Percentiles rank a stretch among this genome's conserved stretches.
Conservation (phyloP, 2,329 filamentous ascomycete genomes). For the Bisporella sp. region DNA sequence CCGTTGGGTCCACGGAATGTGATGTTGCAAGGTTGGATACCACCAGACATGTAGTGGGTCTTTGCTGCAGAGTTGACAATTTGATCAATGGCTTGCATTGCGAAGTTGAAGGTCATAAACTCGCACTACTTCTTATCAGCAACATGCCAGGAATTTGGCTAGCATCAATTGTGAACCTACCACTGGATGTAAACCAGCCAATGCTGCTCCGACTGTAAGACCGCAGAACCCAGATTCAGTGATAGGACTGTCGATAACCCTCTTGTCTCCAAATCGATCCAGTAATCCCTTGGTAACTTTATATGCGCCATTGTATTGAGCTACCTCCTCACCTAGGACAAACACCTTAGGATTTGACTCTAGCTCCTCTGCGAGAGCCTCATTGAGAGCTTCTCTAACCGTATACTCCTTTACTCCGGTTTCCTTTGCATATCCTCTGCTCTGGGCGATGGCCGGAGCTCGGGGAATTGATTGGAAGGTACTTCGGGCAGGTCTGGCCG, state of each 20-base stretch:
- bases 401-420: constrained; percentile 81
- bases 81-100: constrained; percentile 99
- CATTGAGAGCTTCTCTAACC: constrained; percentile 94
- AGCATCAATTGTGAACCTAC: constrained; percentile 47
- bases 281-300: constrained; percentile 98
- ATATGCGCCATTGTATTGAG: constrained; percentile 99
- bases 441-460: constrained; percentile 25
- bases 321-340: constrained; percentile 93
- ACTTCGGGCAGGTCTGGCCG: constrained; percentile 41
- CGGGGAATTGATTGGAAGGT: constrained; percentile 39
- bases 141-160: neutral
- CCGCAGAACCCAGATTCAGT: constrained; percentile 94
- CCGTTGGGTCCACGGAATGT: constrained; percentile 99
- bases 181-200: constrained; percentile 89
- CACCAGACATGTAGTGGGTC: constrained; percentile 99
- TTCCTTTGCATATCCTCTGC: constrained; percentile 28
- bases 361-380: constrained; percentile 96
- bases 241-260: constrained; percentile 97
- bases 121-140: constrained; percentile 58
- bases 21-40: constrained; percentile 99
- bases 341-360: constrained; percentile 93
- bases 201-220: constrained; percentile 87
- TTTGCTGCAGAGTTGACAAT: constrained; percentile 99
- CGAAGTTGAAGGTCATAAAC: constrained; percentile 99
- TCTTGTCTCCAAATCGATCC: constrained; percentile 94